Base-by-base conservation (phyloP, 73 alveolate species). In the Uronychia setigera region DNA sequence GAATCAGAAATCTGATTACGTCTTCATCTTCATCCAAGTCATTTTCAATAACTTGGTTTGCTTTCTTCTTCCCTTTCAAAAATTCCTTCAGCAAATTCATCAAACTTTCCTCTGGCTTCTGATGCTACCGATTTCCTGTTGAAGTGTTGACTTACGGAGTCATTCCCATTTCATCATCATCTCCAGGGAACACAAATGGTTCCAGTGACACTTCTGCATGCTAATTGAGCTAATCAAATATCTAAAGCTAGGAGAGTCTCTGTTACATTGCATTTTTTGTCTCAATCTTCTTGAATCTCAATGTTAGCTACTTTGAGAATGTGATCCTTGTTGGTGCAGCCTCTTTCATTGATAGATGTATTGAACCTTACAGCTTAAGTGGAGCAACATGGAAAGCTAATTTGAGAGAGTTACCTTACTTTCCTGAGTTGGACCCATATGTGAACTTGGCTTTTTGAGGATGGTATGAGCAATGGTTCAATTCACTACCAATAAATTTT, bases 251-350 rank as follows among this genome's bases (percentile, higher is more conserved):
- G 19, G 5, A 5, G 67, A 46, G 67, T 46, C 19, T n/a, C n/a
- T n/a, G n/a, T 46, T 46, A 46, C 67, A 5, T 46, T 19, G 19
- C n/a, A 5, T 19, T 46, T 46, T 11, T 11, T 5, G 67, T 46
- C 67, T 19, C 67, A 11, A 11, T 46, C 67, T 11, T 5, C 67
- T 5, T 46, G n/a, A 46, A 11, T 46, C 67, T 46, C 67, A 46
- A 46, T 5, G 19, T 46, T 46, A 19, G 67, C 5, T 5, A 46
- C n/a, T 58, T 76, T 75, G 33, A 60, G 31, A 5, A 59, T 27
- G 78, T 89, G 95, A 58, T 89, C 77, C 60, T 76, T 89, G 0
- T 83, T 67, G 27, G 89, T 83, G 90, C 95, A 89, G 32, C 95
- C 95, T 33, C 57, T 35, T 32, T 59, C 31, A 29, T 84, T 79